Conservation (phyloP, 2,329 filamentous ascomycete genomes). For the Apiospora phragmitis region DNA sequence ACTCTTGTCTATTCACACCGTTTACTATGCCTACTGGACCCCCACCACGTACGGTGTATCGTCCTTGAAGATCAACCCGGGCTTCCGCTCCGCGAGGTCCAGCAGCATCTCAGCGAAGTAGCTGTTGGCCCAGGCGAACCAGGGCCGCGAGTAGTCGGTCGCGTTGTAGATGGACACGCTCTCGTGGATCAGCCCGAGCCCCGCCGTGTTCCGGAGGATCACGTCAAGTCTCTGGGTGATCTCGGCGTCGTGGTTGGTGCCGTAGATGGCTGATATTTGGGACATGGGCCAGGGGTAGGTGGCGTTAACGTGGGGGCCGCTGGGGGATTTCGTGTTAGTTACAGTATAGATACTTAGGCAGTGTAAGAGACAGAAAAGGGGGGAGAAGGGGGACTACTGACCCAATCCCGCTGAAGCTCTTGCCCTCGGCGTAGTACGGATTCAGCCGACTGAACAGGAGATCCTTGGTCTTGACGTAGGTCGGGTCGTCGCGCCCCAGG, state of each 20-base stretch:
- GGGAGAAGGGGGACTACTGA: background rate
- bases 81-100: conserved; percentile 12
- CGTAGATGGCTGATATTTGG: conserved; percentile 67
- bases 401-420: conserved; percentile 22
- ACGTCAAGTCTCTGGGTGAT: conserved; percentile 53
- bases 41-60: conserved; percentile 5
- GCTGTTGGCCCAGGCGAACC: conserved; percentile 16
- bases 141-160: conserved; percentile 58
- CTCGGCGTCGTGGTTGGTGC: conserved; percentile 61
- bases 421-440: conserved; percentile 51
- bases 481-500: conserved; percentile 45
- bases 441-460: conserved; percentile 66
- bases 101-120: conserved; percentile 15
- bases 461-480: conserved; percentile 65
- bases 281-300: conserved; percentile 74
- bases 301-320: conserved; percentile 37
- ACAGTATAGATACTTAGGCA: background rate
- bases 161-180: conserved; percentile 62
- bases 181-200: conserved; percentile 68
- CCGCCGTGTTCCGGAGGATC: conserved; percentile 38
- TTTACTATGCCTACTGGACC: background rate
- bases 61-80: conserved; percentile 9
- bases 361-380: no score
- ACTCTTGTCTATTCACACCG: no score
- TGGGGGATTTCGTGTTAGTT: conserved; percentile 17